These are phyloP conservation scores for Diaporthe citri DNA, from an alignment of 2,329 filamentous ascomycete genomes.

Conservation along the genomic window DNA sequence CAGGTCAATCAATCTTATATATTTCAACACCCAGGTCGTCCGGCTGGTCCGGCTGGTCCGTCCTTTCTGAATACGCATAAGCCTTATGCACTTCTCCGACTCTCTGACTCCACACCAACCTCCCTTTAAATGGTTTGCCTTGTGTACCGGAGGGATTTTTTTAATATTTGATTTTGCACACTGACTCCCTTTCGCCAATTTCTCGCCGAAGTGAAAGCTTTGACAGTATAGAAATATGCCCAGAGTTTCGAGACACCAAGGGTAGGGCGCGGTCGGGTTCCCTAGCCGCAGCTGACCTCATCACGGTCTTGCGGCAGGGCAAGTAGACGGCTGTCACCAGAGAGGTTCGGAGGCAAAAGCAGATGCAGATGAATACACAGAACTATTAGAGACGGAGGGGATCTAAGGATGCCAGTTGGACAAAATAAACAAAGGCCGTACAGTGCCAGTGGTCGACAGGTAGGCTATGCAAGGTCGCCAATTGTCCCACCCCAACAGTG, in stretches of 20 bases:
- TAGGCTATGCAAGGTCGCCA: background rate
- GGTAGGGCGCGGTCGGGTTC: too few species aligned
- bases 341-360: background rate
- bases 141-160: background rate
- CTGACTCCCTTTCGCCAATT: background rate
- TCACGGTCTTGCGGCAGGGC: too few species aligned
- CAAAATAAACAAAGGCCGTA: background rate
- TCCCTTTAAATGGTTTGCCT: too few species aligned
- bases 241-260: background rate
- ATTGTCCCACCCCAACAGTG: background rate
- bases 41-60: background rate
- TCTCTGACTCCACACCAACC: too few species aligned
- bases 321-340: background rate
- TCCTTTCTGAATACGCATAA: too few species aligned
- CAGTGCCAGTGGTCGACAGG: background rate
- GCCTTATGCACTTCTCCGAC: too few species aligned
- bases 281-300: too few species aligned
- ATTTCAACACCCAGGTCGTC: background rate
- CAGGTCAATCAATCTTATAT: background rate
- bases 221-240: background rate
- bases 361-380: background rate
- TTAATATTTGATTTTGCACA: background rate
- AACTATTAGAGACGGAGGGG: background rate
- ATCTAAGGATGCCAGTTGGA: background rate
- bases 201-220: background rate